Conservation (phyloP, 768 basidiomycete species). For the Leccinum rimulosum region DNA sequence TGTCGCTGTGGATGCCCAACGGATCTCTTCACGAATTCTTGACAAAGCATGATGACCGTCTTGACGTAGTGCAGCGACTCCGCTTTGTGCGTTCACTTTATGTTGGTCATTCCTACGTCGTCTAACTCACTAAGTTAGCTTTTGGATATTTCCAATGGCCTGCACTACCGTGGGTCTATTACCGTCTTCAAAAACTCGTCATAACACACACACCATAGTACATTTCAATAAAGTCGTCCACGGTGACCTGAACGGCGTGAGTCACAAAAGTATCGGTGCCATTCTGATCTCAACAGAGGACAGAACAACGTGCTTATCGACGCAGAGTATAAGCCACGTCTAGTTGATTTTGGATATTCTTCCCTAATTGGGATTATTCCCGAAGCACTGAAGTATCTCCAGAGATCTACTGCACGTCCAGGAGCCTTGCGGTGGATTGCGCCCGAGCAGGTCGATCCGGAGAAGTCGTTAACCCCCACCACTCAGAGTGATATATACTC, state of each 20-base stretch:
- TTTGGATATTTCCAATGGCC: no score
- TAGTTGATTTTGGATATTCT: not conserved
- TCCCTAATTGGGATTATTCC: not conserved
- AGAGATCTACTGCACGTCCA: not conserved
- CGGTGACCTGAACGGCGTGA: not conserved
- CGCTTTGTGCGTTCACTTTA: no score
- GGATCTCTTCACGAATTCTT: no score
- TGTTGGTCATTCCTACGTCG: no score
- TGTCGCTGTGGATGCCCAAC: no score
- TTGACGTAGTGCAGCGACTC: no score
- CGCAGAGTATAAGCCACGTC: not conserved
- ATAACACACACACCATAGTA: no score
- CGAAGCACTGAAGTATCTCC: not conserved
- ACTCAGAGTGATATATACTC: not conserved
- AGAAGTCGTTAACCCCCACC: not conserved
- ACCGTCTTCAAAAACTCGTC: no score
- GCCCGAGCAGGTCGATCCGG: not conserved
- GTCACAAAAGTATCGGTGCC: not conserved
- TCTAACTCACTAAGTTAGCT: no score
- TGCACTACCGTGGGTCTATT: no score
- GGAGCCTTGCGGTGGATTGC: not conserved
- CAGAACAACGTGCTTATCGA: conserved; percentile 7
- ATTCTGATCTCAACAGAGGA: not conserved
- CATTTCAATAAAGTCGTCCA: not conserved
- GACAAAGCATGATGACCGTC: no score